phyloP scores from a whole-genome alignment of 495 filamentous ascomycete species.

The Cladorrhinum samala region DNA sequence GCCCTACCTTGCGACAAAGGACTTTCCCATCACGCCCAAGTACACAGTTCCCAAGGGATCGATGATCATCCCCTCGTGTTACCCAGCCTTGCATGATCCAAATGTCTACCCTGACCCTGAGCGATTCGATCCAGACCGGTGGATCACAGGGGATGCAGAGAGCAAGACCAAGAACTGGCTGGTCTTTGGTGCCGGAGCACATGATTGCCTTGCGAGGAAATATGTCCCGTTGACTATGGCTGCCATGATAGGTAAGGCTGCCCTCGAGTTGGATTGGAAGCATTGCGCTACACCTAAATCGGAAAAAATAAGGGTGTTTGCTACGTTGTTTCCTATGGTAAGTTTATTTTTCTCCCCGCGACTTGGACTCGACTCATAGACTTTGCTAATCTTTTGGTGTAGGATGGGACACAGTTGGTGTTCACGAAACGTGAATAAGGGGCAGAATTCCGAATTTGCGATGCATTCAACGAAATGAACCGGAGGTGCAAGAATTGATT shows the following conservation, averaged over 20 bases:
- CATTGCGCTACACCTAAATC: conserved; percentile 69
- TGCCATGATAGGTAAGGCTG: conserved; percentile 84
- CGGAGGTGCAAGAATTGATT: no score
- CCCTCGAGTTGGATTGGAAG: conserved; percentile 77
- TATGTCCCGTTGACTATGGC: conserved; percentile 81
- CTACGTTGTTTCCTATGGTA: conserved; percentile 89
- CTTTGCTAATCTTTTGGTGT: not conserved
- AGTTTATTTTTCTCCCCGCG: conserved; percentile 18
- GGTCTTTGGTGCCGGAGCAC: conserved; percentile 88
- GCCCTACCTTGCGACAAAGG: conserved; percentile 84
- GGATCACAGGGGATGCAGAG: conserved; percentile 80
- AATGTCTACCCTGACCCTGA: conserved; percentile 23
- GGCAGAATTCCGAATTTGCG: no score
- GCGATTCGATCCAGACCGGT: conserved; percentile 60
- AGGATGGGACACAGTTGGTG: conserved; percentile 3
- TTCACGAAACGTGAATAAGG: conserved; percentile 2
- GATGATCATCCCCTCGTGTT: conserved; percentile 32
- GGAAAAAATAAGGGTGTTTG: conserved; percentile 93
- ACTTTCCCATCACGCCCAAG: conserved; percentile 76
- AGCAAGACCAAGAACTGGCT: conserved; percentile 85
- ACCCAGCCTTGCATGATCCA: conserved; percentile 27
- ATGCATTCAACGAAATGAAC: no score
- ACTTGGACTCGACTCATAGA: not conserved
- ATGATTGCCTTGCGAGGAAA: conserved; percentile 87
- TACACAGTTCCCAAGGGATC: conserved; percentile 55